These are phyloP conservation scores for Aureobasidium vineae DNA, from an alignment of 2,329 filamentous ascomycete species.

Conservation along the genomic window DNA sequence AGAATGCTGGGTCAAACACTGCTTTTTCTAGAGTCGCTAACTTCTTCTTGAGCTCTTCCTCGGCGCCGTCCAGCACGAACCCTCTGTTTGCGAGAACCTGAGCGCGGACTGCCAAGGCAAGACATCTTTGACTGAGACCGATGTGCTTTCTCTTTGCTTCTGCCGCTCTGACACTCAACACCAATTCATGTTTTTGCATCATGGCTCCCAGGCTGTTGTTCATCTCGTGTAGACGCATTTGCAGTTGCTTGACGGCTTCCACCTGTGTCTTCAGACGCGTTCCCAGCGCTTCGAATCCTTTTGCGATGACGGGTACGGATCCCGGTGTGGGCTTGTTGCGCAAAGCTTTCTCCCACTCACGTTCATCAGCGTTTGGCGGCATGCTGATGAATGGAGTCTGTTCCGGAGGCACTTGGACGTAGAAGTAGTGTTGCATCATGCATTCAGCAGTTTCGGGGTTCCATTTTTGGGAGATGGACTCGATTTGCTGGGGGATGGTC, in stretches of 20 bases:
- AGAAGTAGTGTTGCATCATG: constrained; percentile 80
- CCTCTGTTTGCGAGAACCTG: constrained; percentile 78
- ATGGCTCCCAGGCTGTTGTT: constrained; percentile 71
- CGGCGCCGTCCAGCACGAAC: constrained; percentile 74
- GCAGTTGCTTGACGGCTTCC: constrained; percentile 66
- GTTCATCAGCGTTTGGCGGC: constrained; percentile 66
- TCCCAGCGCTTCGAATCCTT: constrained; percentile 69
- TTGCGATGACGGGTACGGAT: constrained; percentile 73
- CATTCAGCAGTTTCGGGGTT: constrained; percentile 65
- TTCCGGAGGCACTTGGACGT: constrained; percentile 75
- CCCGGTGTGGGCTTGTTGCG: constrained; percentile 73
- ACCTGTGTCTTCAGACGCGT: constrained; percentile 71
- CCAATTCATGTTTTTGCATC: constrained; percentile 72
- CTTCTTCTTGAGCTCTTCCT: constrained; percentile 74
- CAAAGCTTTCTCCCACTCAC: constrained; percentile 81
- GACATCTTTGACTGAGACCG: constrained; percentile 67
- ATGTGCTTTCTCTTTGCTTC: constrained; percentile 71
- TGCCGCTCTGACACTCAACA: constrained; percentile 69
- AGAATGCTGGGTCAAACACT: constrained; percentile 71
- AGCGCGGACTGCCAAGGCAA: constrained; percentile 73
- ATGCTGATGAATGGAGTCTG: constrained; percentile 75
- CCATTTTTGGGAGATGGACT: constrained; percentile 70
- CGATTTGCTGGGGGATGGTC: constrained; percentile 71
- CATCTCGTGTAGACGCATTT: constrained; percentile 72
- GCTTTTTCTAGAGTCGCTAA: constrained; percentile 66